These are phyloP conservation scores for Passiflora organensis DNA, from an alignment of 345 rosid species.

Conservation along the genomic window DNA sequence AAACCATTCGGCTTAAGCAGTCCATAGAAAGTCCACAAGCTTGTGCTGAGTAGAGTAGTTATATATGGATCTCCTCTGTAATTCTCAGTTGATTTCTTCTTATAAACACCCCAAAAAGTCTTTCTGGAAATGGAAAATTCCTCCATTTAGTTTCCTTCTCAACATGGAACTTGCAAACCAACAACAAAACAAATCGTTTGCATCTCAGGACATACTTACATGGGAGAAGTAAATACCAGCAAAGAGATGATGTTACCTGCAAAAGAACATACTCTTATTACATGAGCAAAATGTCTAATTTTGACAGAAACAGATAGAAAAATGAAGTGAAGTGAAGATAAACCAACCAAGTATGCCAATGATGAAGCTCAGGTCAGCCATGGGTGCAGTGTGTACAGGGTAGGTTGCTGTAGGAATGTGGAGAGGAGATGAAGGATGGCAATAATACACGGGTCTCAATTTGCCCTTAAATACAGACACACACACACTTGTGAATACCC, in stretches of 20 bases:
- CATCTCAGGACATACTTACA: no score
- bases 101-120: slow-evolving; percentile 38
- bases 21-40: slow-evolving; percentile 63
- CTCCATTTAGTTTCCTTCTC: no score
- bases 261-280: neutral
- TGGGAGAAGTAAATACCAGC: slow-evolving; percentile 48
- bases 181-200: no score
- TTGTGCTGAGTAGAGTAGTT: slow-evolving; percentile 51
- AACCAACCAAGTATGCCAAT: slow-evolving; percentile 45
- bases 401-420: neutral
- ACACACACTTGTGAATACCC: neutral
- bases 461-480: neutral
- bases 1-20: slow-evolving; percentile 46
- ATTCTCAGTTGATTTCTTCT: slow-evolving; percentile 51
- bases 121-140: slow-evolving; percentile 22
- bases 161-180: no score
- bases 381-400: slow-evolving; percentile 15
- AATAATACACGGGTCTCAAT: neutral
- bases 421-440: neutral
- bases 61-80: slow-evolving; percentile 52
- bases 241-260: slow-evolving; percentile 55
- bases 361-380: slow-evolving; percentile 43
- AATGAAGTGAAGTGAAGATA: neutral
- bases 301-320: neutral
- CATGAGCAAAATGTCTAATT: neutral